Conservation (phyloP, 2,329 filamentous ascomycete genomes). For the Cladorrhinum sp. region DNA sequence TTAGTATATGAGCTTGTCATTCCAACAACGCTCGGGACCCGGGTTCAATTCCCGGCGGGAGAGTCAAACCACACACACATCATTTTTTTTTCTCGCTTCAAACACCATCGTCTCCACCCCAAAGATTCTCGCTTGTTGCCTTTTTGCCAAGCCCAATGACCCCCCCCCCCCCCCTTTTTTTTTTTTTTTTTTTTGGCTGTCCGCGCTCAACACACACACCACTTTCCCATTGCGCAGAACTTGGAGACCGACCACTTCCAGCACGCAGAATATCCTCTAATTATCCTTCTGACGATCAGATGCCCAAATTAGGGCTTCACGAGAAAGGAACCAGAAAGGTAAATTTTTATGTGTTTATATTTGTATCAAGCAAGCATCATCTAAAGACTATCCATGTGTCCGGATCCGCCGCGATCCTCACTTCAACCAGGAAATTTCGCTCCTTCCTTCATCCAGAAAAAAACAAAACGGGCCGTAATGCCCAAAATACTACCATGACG, state of each 20-base stretch:
- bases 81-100: neutral
- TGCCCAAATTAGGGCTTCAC: too few relatives aligned
- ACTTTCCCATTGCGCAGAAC: too few relatives aligned
- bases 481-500: neutral
- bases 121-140: neutral
- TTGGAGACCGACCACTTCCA: too few relatives aligned
- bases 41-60: constrained; percentile 16
- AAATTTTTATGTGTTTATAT: constrained; percentile 3
- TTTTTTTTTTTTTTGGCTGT: too few relatives aligned
- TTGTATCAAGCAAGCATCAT: neutral
- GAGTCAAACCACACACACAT: constrained; percentile 6
- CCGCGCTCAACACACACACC: too few relatives aligned
- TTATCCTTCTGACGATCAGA: too few relatives aligned
- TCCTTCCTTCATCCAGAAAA: neutral
- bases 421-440: neutral
- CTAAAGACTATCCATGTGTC: neutral
- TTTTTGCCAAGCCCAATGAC: neutral
- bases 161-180: too few relatives aligned
- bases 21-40: constrained; percentile 13
- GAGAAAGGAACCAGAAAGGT: neutral
- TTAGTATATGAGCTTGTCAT: constrained; percentile 16
- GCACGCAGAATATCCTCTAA: too few relatives aligned
- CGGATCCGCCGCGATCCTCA: constrained; percentile 1
- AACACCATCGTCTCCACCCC: neutral
- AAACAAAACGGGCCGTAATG: neutral